Evolutionary conservation across 2,329 filamentous ascomycete genomes (phyloP), one percentile per base, ranked within the genome.

Genomic region (Ceratocystis smalleyi): DNA sequence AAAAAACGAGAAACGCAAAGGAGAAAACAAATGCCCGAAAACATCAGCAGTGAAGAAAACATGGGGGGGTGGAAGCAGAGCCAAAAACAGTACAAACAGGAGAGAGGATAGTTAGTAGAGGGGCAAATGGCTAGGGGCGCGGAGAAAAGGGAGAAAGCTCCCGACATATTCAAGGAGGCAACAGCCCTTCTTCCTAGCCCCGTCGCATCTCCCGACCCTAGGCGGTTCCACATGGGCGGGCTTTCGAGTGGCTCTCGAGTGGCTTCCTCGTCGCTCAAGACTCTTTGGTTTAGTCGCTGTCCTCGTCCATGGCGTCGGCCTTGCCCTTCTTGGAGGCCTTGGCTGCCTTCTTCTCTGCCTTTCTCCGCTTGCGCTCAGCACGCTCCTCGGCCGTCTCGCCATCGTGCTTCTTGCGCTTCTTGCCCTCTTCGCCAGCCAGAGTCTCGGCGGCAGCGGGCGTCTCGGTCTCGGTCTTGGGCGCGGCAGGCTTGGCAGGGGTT

Each of bases 331-430:
- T 81, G 64, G 79, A 77, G 54, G 77, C 76, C 74, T 81, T 81
- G 69, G 78, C 77, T 1, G 79, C 79, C 74, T 82, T 83, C 76
- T 82, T 83, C 73, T 82, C 80, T 1, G 80, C 80, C 76, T 82
- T 83, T 72, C 79, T 76, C 69, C 78, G 77, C 76, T 83, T 83
- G 68, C 80, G 78, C 75, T 82, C 80, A 4, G 80, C 81, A 75
- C 82, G 83, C 74, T 85, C 84, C 72, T 89, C 85, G 30, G 84
- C 76, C 17, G 84, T 86, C 77, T 90, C 86, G 71, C 87, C 86
- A 43, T 89, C 86, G 73, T 89, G 86, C 81, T 91, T 94, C 81
- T 90, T 90, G 77, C 86, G 85, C 75, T 84, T 81, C 74, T 82
- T 87, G 70, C 82, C 80, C 62, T 83, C 80, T 64, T 80, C 80